These are phyloP conservation scores for Plantago ovata DNA, from an alignment of 257 asterid species.

Conservation along the genomic window DNA sequence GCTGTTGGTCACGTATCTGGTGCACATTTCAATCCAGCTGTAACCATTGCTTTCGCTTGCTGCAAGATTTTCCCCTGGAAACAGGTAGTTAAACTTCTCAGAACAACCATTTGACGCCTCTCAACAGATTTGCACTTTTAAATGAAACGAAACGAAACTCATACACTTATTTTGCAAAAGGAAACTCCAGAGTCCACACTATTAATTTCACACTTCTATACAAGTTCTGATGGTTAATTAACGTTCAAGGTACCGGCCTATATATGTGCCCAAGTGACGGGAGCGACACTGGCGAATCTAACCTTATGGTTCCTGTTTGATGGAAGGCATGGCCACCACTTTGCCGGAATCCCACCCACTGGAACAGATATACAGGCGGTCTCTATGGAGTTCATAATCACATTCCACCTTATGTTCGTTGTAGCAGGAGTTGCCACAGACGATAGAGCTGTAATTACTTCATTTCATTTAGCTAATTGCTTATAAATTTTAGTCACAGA, in stretches of 20 bases:
- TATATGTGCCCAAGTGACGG: slow-evolving; percentile 26
- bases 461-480: background rate
- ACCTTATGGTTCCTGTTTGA: slow-evolving; percentile 23
- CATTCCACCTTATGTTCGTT: slow-evolving; percentile 32
- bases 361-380: slow-evolving; percentile 29
- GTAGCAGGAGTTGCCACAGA: slow-evolving; percentile 29
- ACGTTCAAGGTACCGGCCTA: slow-evolving; percentile 37
- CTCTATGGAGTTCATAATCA: slow-evolving; percentile 28
- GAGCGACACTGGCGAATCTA: slow-evolving; percentile 29
- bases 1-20: slow-evolving; percentile 46
- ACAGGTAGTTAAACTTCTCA: no score
- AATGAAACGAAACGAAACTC: no score
- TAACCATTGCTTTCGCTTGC: slow-evolving; percentile 45
- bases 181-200: no score
- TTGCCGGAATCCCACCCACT: slow-evolving; percentile 29
- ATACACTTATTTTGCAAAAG: no score
- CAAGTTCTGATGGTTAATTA: no score
- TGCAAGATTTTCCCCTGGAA: slow-evolving; percentile 39
- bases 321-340: slow-evolving; percentile 27
- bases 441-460: slow-evolving; percentile 24
- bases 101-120: no score
- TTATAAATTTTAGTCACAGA: no score
- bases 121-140: no score
- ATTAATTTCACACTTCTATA: no score
- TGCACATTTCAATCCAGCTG: slow-evolving; percentile 56